These are phyloP conservation scores for Candida maris DNA, from an alignment of 805 yeast genomes.

Conservation along the genomic window DNA sequence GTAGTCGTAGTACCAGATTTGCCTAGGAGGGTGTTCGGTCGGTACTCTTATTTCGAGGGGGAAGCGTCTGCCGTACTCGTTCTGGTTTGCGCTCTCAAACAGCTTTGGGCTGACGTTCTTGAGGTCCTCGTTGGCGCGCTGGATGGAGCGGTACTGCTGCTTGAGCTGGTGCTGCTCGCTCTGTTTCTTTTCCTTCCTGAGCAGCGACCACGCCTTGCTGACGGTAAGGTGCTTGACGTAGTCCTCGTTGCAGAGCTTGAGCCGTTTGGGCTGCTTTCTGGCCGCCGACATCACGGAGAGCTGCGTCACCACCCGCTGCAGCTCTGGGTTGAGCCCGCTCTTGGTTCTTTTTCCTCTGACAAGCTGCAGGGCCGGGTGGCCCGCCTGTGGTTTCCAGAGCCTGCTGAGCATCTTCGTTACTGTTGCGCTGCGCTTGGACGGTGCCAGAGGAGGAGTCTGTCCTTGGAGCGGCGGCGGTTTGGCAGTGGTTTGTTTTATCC, in stretches of 20 bases:
- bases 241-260: constrained; percentile 77
- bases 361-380: constrained; percentile 36
- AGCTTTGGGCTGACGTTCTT: constrained; percentile 48
- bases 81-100: constrained; percentile 57
- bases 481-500: too few relatives aligned
- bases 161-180: constrained; percentile 41
- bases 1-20: constrained; percentile 70
- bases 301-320: constrained; percentile 39
- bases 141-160: constrained; percentile 62
- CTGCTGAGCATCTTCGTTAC: too few relatives aligned
- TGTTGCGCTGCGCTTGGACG: too few relatives aligned
- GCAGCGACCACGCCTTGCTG: constrained; percentile 74
- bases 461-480: too few relatives aligned
- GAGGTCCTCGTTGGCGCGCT: constrained; percentile 71
- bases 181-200: constrained; percentile 49
- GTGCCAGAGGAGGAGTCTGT: too few relatives aligned
- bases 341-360: constrained; percentile 36
- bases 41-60: constrained; percentile 86
- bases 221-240: constrained; percentile 79
- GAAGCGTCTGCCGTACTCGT: constrained; percentile 58
- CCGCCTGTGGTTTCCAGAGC: too few relatives aligned
- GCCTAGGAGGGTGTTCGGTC: constrained; percentile 81
- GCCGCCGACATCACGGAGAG: constrained; percentile 82
- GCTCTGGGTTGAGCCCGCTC: constrained; percentile 29
- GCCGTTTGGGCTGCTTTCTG: constrained; percentile 80